phyloP scores from a whole-genome alignment of 495 filamentous ascomycete genomes.

The Penicillium diatomitis region DNA sequence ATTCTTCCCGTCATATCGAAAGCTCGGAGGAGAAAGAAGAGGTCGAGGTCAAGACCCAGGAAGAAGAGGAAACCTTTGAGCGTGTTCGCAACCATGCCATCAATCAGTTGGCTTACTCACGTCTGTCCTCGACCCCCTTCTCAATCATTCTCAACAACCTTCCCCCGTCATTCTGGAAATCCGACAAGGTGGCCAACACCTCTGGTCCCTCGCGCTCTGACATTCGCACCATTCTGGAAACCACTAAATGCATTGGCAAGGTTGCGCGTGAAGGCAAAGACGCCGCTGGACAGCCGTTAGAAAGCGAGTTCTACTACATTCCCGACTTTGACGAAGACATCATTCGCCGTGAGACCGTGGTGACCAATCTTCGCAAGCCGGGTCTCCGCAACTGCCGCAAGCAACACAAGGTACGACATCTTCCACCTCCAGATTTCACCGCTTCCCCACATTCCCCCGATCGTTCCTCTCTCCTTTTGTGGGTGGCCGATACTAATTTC shows the following conservation, averaged over 20 bases:
- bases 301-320: constrained; percentile 97
- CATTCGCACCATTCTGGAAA: constrained; percentile 60
- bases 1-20: too few species aligned
- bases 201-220: constrained; percentile 48
- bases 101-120: constrained; percentile 95
- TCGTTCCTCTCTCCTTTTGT: not conserved
- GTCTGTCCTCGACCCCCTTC: constrained; percentile 84
- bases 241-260: constrained; percentile 69
- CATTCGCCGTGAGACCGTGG: constrained; percentile 73
- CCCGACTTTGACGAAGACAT: constrained; percentile 77
- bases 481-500: constrained; percentile 8
- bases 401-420: constrained; percentile 77
- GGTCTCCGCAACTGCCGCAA: constrained; percentile 82
- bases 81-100: constrained; percentile 65
- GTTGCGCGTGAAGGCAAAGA: constrained; percentile 90
- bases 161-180: constrained; percentile 52
- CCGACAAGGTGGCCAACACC: constrained; percentile 25
- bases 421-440: not conserved
- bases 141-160: constrained; percentile 80
- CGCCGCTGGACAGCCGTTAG: constrained; percentile 84
- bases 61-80: constrained; percentile 26
- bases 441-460: not conserved
- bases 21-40: constrained; percentile 12
- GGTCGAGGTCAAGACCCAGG: constrained; percentile 24
- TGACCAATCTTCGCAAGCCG: constrained; percentile 75